Conservation (phyloP, 352 stramenopile genomes). For the Globisporangium iwayamae region DNA sequence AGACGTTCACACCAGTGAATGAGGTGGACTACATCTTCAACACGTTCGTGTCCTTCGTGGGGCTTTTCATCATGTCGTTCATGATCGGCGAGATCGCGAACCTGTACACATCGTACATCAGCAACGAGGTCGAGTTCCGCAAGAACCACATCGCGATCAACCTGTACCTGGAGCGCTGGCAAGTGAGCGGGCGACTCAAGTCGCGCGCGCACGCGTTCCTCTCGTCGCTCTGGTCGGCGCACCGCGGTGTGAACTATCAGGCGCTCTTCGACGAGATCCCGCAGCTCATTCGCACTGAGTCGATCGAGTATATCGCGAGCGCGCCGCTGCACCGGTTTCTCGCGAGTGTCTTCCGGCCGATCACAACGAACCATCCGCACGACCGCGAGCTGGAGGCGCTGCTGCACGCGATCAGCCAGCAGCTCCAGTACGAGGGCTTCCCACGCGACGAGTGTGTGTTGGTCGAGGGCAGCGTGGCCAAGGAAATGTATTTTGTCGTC, state of each 20-base stretch:
- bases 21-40: constrained; percentile 35
- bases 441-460: constrained; percentile 43
- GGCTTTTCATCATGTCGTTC: constrained; percentile 41
- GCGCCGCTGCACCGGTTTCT: constrained; percentile 34
- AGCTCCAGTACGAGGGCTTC: constrained; percentile 50
- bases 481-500: constrained; percentile 60
- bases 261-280: constrained; percentile 54
- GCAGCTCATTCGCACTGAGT: constrained; percentile 43
- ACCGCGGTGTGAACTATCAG: constrained; percentile 57
- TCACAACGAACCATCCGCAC: constrained; percentile 18
- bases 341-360: constrained; percentile 40
- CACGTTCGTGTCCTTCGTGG: constrained; percentile 35
- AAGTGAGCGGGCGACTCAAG: constrained; percentile 34
- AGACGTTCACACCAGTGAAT: constrained; percentile 27
- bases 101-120: constrained; percentile 51
- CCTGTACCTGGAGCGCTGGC: constrained; percentile 43
- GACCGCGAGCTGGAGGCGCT: constrained; percentile 22
- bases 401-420: constrained; percentile 17
- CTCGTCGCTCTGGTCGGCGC: constrained; percentile 51
- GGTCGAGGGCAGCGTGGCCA: constrained; percentile 38
- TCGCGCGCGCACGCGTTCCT: constrained; percentile 44
- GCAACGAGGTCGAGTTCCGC: constrained; percentile 63
- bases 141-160: constrained; percentile 55
- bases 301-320: constrained; percentile 43
- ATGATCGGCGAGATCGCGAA: constrained; percentile 53